Percentiles rank a stretch among this genome's conserved stretches.
Evolutionary conservation across 495 filamentous ascomycete genomes (phyloP).

Genomic region (Recurvomyces mirabilis): DNA sequence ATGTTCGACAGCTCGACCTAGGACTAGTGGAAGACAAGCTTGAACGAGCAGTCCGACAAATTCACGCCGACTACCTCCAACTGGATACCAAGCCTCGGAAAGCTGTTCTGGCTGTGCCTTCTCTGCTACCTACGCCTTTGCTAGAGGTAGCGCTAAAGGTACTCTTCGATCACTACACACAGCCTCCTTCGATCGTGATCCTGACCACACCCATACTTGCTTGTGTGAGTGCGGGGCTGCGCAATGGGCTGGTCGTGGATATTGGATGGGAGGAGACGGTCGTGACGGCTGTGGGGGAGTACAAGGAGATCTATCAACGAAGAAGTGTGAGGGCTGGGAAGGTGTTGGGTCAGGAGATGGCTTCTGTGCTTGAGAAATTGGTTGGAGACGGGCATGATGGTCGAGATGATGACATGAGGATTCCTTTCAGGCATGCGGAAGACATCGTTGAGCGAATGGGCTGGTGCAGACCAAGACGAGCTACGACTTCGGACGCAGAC

Average conservation of each 20-base stretch:
- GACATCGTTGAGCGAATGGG: conserved; percentile 60
- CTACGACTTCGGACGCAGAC: conserved; percentile 8
- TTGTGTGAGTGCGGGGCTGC: conserved; percentile 66
- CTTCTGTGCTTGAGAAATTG: conserved; percentile 43
- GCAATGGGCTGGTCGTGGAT: conserved; percentile 72
- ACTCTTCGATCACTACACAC: conserved; percentile 62
- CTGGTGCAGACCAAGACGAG: conserved; percentile 46
- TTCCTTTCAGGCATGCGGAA: conserved; percentile 63
- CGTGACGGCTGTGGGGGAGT: conserved; percentile 76
- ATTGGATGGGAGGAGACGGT: conserved; percentile 85
- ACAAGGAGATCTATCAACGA: conserved; percentile 57
- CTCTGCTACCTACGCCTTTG: conserved; percentile 64
- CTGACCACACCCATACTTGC: conserved; percentile 61
- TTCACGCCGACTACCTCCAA: conserved; percentile 66
- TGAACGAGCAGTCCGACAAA: conserved; percentile 69
- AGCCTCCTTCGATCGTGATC: conserved; percentile 69
- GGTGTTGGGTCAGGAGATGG: conserved; percentile 55
- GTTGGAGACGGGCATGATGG: conserved; percentile 17
- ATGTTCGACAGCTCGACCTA: conserved; percentile 60
- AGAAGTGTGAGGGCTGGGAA: conserved; percentile 66
- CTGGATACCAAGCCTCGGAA: conserved; percentile 65
- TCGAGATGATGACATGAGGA: conserved; percentile 25
- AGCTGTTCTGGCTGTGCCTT: conserved; percentile 60
- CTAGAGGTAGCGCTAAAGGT: conserved; percentile 63
- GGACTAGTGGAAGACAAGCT: conserved; percentile 79